Evolutionary conservation across 2,329 filamentous ascomycete species (phyloP).

Genomic region (Arachnomyces sp.): DNA sequence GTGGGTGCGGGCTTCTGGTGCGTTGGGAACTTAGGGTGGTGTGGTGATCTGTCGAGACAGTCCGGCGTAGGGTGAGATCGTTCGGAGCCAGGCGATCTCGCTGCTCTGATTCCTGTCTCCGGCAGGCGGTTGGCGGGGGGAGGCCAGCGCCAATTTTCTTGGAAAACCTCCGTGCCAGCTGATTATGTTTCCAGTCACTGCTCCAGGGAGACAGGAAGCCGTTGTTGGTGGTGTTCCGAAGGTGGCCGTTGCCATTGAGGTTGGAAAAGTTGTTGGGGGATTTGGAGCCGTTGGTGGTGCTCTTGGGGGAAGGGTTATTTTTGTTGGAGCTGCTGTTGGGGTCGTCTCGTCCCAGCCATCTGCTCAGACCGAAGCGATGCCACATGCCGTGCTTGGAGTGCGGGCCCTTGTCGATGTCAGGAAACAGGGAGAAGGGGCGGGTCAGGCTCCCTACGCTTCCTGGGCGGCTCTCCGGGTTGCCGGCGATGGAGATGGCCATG

Average conservation of each 20-base stretch:
- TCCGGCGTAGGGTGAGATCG: slow-evolving; percentile 55
- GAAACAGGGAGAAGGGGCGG: slow-evolving; percentile 25
- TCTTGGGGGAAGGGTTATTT: slow-evolving; percentile 10
- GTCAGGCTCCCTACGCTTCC: slow-evolving; percentile 22
- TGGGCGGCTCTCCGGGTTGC: slow-evolving; percentile 19
- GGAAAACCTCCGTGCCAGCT: slow-evolving; percentile 25
- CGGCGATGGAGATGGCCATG: slow-evolving; percentile 36
- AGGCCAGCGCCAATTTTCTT: slow-evolving; percentile 62
- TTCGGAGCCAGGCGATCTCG: slow-evolving; percentile 63
- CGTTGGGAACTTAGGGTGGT: slow-evolving; percentile 36
- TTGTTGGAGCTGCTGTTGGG: slow-evolving; percentile 15
- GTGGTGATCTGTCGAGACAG: slow-evolving; percentile 51
- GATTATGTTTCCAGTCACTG: too few relatives aligned
- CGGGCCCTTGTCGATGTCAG: slow-evolving; percentile 27
- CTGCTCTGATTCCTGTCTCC: slow-evolving; percentile 72
- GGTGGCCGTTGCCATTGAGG: slow-evolving; percentile 18
- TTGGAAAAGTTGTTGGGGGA: slow-evolving; percentile 14
- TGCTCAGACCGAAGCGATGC: slow-evolving; percentile 35
- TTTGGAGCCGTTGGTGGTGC: slow-evolving; percentile 7
- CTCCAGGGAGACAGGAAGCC: too few relatives aligned
- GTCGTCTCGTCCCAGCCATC: slow-evolving; percentile 36
- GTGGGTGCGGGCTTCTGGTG: slow-evolving; percentile 34
- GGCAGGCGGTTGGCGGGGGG: slow-evolving; percentile 69
- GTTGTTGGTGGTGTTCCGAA: slow-evolving; percentile 7
- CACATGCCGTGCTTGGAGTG: slow-evolving; percentile 37